These are phyloP conservation scores for Ephemerocybe angulata DNA, from an alignment of 768 basidiomycete species.

Conservation along the genomic window DNA sequence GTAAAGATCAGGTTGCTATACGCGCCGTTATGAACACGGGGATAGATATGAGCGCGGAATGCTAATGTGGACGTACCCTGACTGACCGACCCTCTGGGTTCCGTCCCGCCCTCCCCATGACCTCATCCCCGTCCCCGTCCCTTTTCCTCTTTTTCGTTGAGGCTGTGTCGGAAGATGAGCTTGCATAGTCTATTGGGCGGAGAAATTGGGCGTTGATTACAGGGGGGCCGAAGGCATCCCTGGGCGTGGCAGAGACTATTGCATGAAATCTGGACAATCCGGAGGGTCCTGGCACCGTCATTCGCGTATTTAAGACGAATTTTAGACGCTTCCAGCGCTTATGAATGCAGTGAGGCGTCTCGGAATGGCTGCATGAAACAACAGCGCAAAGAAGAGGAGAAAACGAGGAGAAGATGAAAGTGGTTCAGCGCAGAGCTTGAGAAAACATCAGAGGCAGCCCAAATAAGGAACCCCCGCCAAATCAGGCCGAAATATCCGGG, in stretches of 20 bases:
- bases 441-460: background rate
- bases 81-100: conserved; percentile 13
- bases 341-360: background rate
- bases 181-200: conserved; percentile 16
- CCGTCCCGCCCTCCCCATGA: background rate
- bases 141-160: conserved; percentile 8
- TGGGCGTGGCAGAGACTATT: conserved; percentile 28
- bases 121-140: background rate
- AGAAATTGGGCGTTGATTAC: conserved; percentile 13
- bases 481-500: too few relatives aligned
- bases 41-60: conserved; percentile 1
- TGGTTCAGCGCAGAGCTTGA: too few relatives aligned
- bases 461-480: too few relatives aligned
- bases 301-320: background rate
- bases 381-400: background rate
- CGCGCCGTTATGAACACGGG: background rate
- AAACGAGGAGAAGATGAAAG: background rate
- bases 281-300: conserved; percentile 7
- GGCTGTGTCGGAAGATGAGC: background rate
- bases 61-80: background rate
- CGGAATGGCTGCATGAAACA: background rate
- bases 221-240: conserved; percentile 23
- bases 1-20: conserved; percentile 27
- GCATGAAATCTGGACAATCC: conserved; percentile 30
- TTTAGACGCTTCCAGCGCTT: background rate